Percentiles rank a stretch among this genome's conserved stretches.
These are phyloP conservation scores for Glycyrrhiza uralensis DNA, from an alignment of 306 rosid genomes.

Conservation along the genomic window DNA sequence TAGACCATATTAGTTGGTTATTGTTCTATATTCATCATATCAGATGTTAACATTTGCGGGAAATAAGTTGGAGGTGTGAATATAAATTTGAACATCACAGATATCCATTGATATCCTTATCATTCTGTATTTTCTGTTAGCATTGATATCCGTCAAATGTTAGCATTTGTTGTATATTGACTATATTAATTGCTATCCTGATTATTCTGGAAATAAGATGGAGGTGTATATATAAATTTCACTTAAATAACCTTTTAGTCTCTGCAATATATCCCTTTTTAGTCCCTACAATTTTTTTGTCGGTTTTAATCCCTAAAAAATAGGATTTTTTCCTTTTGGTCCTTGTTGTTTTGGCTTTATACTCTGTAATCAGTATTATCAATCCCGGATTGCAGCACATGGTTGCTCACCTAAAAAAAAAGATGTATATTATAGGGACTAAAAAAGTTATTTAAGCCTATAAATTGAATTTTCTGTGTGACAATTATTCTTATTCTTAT, in stretches of 20 bases:
- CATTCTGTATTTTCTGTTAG: neutral
- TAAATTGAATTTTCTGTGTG: constrained; percentile 17
- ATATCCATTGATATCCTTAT: neutral
- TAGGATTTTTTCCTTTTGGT: no score
- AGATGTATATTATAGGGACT: no score
- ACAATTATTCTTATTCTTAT: constrained; percentile 14
- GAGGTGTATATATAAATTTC: neutral
- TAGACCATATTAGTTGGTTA: neutral
- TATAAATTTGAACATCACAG: neutral
- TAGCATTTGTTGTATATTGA: neutral
- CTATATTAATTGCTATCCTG: constrained; percentile 1
- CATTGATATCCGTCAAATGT: constrained; percentile 4
- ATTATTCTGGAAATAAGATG: constrained; percentile 13
- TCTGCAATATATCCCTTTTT: no score
- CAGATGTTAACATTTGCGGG: neutral
- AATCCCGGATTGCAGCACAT: no score
- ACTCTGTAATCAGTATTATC: no score
- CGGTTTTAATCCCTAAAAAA: no score
- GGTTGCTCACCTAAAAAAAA: no score
- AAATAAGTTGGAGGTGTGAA: neutral
- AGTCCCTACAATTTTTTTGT: no score
- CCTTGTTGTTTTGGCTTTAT: no score
- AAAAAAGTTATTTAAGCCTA: no score
- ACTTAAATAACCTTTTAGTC: no score
- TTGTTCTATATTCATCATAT: constrained; percentile 10